Evolutionary conservation across 805 yeast species (phyloP).

Genomic region (Lipomyces yamanashiensis): DNA sequence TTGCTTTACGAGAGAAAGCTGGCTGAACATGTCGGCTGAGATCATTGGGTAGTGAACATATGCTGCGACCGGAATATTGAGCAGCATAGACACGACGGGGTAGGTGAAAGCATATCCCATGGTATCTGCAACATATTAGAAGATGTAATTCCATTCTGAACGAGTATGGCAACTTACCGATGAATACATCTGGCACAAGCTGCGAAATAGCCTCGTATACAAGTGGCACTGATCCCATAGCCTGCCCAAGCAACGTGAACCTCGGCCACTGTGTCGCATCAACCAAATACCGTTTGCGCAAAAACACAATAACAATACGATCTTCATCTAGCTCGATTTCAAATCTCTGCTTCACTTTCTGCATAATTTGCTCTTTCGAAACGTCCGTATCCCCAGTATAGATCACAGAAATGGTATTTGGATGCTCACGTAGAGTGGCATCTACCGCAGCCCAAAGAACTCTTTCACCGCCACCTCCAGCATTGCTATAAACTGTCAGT

Average conservation of each 20-base stretch:
- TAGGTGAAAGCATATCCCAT: constrained; percentile 92
- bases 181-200: constrained; percentile 82
- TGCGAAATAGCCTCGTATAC: constrained; percentile 70
- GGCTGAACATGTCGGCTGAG: constrained; percentile 82
- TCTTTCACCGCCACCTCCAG: constrained; percentile 98
- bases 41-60: constrained; percentile 96
- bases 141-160: neutral
- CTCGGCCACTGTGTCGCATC: constrained; percentile 75
- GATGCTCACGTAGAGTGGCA: constrained; percentile 60
- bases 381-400: constrained; percentile 69
- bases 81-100: constrained; percentile 60
- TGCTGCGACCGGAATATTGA: constrained; percentile 76
- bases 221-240: constrained; percentile 73
- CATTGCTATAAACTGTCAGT: constrained; percentile 59
- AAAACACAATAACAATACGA: constrained; percentile 65
- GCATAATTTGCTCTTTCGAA: constrained; percentile 34
- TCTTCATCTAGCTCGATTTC: constrained; percentile 51
- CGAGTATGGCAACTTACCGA: constrained; percentile 49
- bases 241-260: constrained; percentile 85
- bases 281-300: constrained; percentile 62
- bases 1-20: constrained; percentile 49
- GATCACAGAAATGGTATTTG: constrained; percentile 61
- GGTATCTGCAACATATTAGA: constrained; percentile 54
- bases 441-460: constrained; percentile 94
- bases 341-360: constrained; percentile 61